Base-by-base conservation (phyloP, 306 rosid genomes). In the Corylus avellana region DNA sequence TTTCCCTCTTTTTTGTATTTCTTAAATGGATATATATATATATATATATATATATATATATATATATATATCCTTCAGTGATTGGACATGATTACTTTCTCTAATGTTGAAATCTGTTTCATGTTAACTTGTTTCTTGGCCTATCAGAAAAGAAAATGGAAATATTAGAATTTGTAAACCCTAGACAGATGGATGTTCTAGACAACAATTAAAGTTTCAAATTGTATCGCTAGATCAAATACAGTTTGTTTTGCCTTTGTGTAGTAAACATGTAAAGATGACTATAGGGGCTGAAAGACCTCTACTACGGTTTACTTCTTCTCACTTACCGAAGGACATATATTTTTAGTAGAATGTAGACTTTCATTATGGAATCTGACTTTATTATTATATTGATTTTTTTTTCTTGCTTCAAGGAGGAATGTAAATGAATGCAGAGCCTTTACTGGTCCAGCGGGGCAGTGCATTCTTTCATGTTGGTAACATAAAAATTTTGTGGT, bases 1-100 rank as follows among this genome's bases (percentile, higher is more conserved):
- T 3, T 76, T 68, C 64, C 66, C 77, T 5, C 7, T 62, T 35
- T 59, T 78, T 72, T 83, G 51, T 32, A 75, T 80, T 75, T 42
- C 12, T 56, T 29, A 76, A 82, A 58, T 44, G 10, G 67, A 5
- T 5, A 32, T 7, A 18, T 42, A 47, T 61, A 37, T 53, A 42
- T 42, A 5, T 5, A 32, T 7, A 18, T 42, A 47, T 61, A 37
- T 53, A 42, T 42, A 5, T 5, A 32, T 7, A 18, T 42, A 42
- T 42, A 5, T 5, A 32, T 7, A 18, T 42, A 47, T 55, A 37
- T 53, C 74, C 74, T 68, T 75, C 77, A 74, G 72, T 64, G 37
- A 27, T 80, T 57, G 77, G 63, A 59, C 83, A 53, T 53, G 14
- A 46, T 20, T 47, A 10, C 69, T 25, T 67, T 42, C 17, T 22